These are phyloP conservation scores for Termitomyces sp. DNA, from an alignment of 768 basidiomycete genomes.

Conservation along the genomic window DNA sequence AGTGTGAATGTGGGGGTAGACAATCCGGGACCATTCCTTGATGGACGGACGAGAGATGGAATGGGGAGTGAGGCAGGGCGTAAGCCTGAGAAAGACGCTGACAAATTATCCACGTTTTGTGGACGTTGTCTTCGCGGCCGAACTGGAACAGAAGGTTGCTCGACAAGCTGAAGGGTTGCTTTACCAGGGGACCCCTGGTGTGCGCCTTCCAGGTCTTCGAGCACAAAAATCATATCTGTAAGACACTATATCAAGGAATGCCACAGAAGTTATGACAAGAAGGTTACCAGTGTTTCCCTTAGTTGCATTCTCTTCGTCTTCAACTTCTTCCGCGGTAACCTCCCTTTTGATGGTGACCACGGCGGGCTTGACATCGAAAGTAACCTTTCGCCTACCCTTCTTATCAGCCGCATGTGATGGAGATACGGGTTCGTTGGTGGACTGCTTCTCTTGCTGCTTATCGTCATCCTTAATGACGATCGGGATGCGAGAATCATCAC, in stretches of 20 bases:
- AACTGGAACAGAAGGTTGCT: conserved; percentile 29
- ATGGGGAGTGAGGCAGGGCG: conserved; percentile 66
- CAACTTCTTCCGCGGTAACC: conserved; percentile 24
- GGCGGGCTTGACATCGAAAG: conserved; percentile 63
- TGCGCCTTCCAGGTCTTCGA: conserved; percentile 62
- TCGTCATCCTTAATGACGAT: conserved; percentile 16
- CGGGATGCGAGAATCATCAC: conserved; percentile 16
- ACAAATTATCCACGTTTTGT: conserved; percentile 34
- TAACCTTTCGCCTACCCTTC: conserved; percentile 64
- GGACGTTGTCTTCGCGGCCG: conserved; percentile 25
- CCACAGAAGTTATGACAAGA: conserved; percentile 2
- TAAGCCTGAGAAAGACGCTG: conserved; percentile 52
- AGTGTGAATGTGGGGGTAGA: conserved; percentile 27
- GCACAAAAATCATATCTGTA: conserved; percentile 62
- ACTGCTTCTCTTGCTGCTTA: conserved; percentile 5
- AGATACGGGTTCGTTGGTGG: conserved; percentile 4
- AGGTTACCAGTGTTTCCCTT: conserved; percentile 41
- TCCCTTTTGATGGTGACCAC: conserved; percentile 41
- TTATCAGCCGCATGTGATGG: conserved; percentile 24
- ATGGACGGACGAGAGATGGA: conserved; percentile 51
- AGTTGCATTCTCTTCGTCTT: conserved; percentile 20
- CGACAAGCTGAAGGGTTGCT: conserved; percentile 33
- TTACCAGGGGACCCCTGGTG: conserved; percentile 24
- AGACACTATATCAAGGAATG: neutral
- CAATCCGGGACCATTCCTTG: conserved; percentile 32